Conservation (phyloP, 2,329 filamentous ascomycete genomes). For the Claviceps capensis region DNA sequence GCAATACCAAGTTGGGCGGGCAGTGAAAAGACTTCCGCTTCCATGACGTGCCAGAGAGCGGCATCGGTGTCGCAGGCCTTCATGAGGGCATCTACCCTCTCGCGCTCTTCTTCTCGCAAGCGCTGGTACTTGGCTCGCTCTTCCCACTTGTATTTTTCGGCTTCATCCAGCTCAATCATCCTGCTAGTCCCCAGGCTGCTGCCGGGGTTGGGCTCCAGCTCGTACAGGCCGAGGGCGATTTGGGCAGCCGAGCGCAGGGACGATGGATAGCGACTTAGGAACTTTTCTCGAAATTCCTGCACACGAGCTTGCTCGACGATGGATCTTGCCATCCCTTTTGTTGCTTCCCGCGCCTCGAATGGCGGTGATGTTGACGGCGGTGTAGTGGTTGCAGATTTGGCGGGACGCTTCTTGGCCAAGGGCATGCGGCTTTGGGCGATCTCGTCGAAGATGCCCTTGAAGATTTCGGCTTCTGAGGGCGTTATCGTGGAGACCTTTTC, state of each 20-base stretch:
- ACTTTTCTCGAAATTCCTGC: conserved; percentile 19
- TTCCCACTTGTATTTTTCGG: conserved; percentile 18
- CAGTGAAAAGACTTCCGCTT: conserved; percentile 51
- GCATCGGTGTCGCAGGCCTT: conserved; percentile 42
- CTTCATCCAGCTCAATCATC: conserved; percentile 18
- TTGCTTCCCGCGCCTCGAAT: background rate
- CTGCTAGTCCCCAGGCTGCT: conserved; percentile 10
- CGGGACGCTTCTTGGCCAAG: conserved; percentile 11
- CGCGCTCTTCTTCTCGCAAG: conserved; percentile 31
- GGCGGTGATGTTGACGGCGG: background rate
- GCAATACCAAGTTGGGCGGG: conserved; percentile 40
- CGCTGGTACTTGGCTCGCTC: conserved; percentile 23
- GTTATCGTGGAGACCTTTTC: conserved; percentile 38
- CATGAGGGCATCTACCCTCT: conserved; percentile 41
- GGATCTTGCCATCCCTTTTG: conserved; percentile 12
- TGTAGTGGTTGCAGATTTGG: conserved; percentile 1
- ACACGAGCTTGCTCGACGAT: conserved; percentile 20
- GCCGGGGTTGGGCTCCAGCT: conserved; percentile 17
- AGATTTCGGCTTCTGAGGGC: conserved; percentile 41
- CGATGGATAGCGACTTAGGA: conserved; percentile 24
- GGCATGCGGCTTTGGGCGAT: conserved; percentile 24
- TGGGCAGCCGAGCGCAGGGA: conserved; percentile 27
- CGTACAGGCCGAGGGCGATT: conserved; percentile 24
- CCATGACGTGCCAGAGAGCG: conserved; percentile 53
- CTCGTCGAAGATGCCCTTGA: conserved; percentile 40